Evolutionary conservation across 805 yeast genomes (phyloP).

Genomic region (Candida piceae): DNA sequence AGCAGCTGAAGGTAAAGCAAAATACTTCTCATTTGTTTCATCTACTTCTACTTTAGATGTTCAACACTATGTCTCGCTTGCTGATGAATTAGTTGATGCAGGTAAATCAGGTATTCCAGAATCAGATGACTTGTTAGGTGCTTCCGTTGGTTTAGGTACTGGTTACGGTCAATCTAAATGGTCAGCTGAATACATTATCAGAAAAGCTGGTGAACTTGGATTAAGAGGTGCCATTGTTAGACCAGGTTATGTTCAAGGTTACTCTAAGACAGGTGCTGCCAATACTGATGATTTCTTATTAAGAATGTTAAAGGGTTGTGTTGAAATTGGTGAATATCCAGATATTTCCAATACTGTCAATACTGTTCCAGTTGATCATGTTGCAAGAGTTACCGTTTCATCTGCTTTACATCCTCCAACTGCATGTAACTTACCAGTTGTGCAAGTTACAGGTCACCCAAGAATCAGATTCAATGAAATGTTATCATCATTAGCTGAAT

Average conservation of each 20-base stretch:
- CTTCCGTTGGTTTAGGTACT: constrained; percentile 73
- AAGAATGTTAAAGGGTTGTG: constrained; percentile 92
- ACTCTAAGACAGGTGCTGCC: constrained; percentile 74
- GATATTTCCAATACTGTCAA: constrained; percentile 83
- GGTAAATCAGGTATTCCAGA: constrained; percentile 77
- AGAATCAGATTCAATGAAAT: constrained; percentile 76
- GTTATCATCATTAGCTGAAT: constrained; percentile 56
- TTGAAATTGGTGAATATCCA: constrained; percentile 81
- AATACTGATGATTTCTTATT: constrained; percentile 95
- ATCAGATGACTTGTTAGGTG: constrained; percentile 76
- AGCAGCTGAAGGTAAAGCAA: constrained; percentile 76
- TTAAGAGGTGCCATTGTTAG: constrained; percentile 84
- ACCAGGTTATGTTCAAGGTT: constrained; percentile 96
- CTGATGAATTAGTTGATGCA: constrained; percentile 60
- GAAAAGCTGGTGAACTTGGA: constrained; percentile 86
- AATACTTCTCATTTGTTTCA: constrained; percentile 84
- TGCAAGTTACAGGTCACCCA: constrained; percentile 98
- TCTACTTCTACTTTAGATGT: constrained; percentile 92
- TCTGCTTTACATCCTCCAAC: constrained; percentile 73
- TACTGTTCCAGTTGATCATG: constrained; percentile 98
- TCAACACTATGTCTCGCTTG: constrained; percentile 68
- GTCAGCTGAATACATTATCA: constrained; percentile 88
- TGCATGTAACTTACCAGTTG: constrained; percentile 51
- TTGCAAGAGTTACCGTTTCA: constrained; percentile 85
- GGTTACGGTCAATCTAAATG: constrained; percentile 98